phyloP scores from a whole-genome alignment of 2,329 filamentous ascomycete genomes.

The Xylariaceae sp. region DNA sequence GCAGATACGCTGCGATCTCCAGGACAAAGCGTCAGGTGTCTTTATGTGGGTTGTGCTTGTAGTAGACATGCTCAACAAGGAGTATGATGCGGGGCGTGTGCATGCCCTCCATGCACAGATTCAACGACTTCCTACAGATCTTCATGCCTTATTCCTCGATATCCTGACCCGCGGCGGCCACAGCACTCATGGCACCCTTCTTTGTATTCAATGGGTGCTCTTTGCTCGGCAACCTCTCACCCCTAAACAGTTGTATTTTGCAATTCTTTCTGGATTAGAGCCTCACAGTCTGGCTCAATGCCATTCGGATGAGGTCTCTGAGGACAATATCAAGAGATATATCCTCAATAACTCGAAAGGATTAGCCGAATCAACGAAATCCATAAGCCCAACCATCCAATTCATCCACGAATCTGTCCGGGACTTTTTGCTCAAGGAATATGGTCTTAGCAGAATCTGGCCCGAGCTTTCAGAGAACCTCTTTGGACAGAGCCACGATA shows the following conservation, averaged over 20 bases:
- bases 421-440: conserved; percentile 52
- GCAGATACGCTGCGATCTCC: conserved; percentile 9
- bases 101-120: neutral
- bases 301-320: neutral
- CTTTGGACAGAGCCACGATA: conserved; percentile 49
- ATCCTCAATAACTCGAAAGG: conserved; percentile 56
- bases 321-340: conserved; percentile 39
- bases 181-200: neutral
- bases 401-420: conserved; percentile 61
- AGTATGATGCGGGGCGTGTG: conserved; percentile 2
- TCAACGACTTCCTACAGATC: conserved; percentile 9
- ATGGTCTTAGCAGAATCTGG: conserved; percentile 40
- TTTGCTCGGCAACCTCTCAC: conserved; percentile 12
- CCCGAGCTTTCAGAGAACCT: conserved; percentile 47
- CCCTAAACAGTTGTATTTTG: conserved; percentile 14
- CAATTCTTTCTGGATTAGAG: conserved; percentile 1
- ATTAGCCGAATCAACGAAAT: conserved; percentile 50
- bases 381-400: conserved; percentile 47
- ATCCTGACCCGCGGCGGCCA: conserved; percentile 12
- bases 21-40: conserved; percentile 13
- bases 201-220: conserved; percentile 21
- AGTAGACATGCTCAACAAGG: conserved; percentile 16
- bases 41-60: conserved; percentile 27
- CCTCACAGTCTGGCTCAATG: neutral
- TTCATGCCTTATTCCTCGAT: conserved; percentile 14